Base-by-base conservation (phyloP, 1,139 yeast genomes). In the Suhomyces guaymorum region DNA sequence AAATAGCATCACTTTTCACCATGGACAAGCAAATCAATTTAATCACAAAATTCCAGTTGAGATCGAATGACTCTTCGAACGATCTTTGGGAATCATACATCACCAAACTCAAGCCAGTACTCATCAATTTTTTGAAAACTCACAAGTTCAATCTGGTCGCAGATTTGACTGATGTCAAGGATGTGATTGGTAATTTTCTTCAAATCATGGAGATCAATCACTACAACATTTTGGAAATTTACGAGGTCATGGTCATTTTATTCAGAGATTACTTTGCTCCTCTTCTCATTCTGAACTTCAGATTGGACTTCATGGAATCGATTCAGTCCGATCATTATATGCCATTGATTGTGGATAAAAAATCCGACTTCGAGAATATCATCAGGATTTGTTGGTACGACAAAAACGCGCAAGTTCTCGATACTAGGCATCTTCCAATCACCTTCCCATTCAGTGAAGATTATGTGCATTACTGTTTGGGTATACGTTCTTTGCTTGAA, bases 391-490 rank as follows among this genome's bases (percentile, higher is more conserved):
- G 89, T 42, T 89, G 96, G 88, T 84, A 82, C 54, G 74, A 75
- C 40, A 70, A 74, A 10, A 73, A 73, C 30, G 73, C 75, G 2
- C 63, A 70, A 5, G 70, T 75, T 19, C 49, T 57, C 4, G 61
- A 62, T 26, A 51, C 63, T 29, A 44, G 51, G 33, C 48, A 52
- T 4, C 57, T 85, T 54, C 95, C 96, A 0, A 71, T 80, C n/a
- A 73, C 80, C 2, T 69, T 90, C 38, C 97, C 98, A 4, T 92
- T 90, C 55, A 87, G 96, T 40, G 86, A 86, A 40, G 80, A 88
- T 46, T 90, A 88, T 51, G 90, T 94, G 12, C 82, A 86, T 60
- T 80, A 88, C 25, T 90, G 97, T 58, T 76, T 86, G 18, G 82
- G 86, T 29, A 62, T 87, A 15, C 73, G 88, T 34, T 75, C 79